Evolutionary conservation across 306 rosid species (phyloP).

Genomic region (Quercus cerris): DNA sequence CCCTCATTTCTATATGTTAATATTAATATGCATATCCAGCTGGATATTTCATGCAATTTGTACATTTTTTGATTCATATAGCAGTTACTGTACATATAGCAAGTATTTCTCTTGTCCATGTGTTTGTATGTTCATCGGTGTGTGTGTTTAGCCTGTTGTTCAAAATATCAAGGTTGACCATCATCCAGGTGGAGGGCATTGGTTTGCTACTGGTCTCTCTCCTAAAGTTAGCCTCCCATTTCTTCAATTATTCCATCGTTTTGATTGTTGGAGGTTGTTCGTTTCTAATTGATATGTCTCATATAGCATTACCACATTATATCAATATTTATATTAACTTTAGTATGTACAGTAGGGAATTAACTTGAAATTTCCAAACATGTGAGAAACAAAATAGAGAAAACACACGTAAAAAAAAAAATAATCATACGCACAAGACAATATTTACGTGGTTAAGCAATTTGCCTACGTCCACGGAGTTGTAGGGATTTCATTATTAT

Average conservation of each 20-base stretch:
- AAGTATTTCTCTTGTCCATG: conserved; percentile 16
- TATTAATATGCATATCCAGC: too few relatives aligned
- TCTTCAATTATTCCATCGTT: conserved; percentile 2
- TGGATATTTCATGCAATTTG: not conserved
- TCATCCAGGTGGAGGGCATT: conserved; percentile 98
- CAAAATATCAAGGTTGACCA: conserved; percentile 88
- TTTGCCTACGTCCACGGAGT: too few relatives aligned
- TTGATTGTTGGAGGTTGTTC: conserved; percentile 11
- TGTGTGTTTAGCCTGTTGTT: conserved; percentile 56
- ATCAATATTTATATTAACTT: not conserved
- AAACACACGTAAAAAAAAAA: too few relatives aligned
- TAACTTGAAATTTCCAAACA: too few relatives aligned
- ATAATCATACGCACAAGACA: too few relatives aligned
- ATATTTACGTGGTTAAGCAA: too few relatives aligned
- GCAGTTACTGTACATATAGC: not conserved
- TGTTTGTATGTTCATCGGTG: conserved; percentile 22
- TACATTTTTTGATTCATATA: not conserved
- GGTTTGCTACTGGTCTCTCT: conserved; percentile 99
- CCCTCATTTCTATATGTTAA: not conserved
- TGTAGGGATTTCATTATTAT: too few relatives aligned
- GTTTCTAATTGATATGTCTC: conserved; percentile 5
- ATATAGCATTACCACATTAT: conserved; percentile 5
- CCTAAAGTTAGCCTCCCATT: conserved; percentile 70
- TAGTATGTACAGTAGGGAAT: not conserved
- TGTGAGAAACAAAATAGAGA: too few relatives aligned